Conservation (phyloP, 2,329 filamentous ascomycete species). For the Graphilbum sp. region DNA sequence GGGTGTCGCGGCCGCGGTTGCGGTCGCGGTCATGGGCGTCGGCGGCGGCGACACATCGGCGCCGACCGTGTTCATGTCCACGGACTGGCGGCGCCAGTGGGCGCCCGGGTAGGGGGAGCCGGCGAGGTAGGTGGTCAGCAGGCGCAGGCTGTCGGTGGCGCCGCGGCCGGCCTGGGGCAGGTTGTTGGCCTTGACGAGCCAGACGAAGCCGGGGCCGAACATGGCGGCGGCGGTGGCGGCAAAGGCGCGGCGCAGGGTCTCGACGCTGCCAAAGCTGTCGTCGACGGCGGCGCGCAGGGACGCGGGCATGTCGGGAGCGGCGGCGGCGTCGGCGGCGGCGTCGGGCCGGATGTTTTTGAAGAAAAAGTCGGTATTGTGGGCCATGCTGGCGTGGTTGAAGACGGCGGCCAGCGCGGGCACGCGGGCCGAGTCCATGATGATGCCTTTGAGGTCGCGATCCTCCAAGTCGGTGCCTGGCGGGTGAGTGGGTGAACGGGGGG, state of each 20-base stretch:
- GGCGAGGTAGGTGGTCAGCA: slow-evolving; percentile 81
- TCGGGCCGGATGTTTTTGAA: slow-evolving; percentile 38
- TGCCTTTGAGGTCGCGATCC: slow-evolving; percentile 38
- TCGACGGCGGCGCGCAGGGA: slow-evolving; percentile 43
- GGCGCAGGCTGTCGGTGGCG: slow-evolving; percentile 29
- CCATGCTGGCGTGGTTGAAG: slow-evolving; percentile 97
- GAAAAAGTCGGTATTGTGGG: slow-evolving; percentile 80
- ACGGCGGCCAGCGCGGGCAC: slow-evolving; percentile 58
- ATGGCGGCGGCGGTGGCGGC: slow-evolving; percentile 68
- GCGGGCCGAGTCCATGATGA: slow-evolving; percentile 62
- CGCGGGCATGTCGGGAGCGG: slow-evolving; percentile 28
- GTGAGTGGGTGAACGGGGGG: too few relatives aligned
- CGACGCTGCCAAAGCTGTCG: slow-evolving; percentile 62
- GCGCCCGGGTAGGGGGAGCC: slow-evolving; percentile 77
- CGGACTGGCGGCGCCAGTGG: slow-evolving; percentile 55
- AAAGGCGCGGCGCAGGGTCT: slow-evolving; percentile 68
- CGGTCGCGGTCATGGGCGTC: not conserved
- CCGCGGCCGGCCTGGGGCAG: slow-evolving; percentile 8
- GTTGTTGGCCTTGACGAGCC: slow-evolving; percentile 51
- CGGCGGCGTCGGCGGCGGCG: not conserved
- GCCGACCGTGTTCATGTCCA: slow-evolving; percentile 53
- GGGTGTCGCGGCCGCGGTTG: not conserved
- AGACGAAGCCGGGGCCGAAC: slow-evolving; percentile 96
- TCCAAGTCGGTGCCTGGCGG: slow-evolving; percentile 45
- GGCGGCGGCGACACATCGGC: slow-evolving; percentile 15